A percentile compares a stretch with the other conserved stretches of the same genome.
Evolutionary conservation across 345 rosid species (phyloP).

Genomic region (Hypericum androsaemum): DNA sequence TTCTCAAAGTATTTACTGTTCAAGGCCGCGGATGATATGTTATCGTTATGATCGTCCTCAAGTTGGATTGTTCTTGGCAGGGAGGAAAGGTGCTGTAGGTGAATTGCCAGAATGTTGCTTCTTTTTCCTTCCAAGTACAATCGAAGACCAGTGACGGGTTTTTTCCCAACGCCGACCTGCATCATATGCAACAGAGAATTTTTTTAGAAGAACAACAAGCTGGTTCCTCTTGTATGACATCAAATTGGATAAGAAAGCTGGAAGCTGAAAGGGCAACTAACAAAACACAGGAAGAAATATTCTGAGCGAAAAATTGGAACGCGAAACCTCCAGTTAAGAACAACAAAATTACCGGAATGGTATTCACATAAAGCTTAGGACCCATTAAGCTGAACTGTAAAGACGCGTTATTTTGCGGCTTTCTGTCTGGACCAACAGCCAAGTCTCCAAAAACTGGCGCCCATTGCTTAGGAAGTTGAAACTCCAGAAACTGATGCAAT

Average conservation of each 20-base stretch:
- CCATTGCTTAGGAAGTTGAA: slow-evolving; percentile 5
- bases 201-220: no score
- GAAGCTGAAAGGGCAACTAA: no score
- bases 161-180: slow-evolving; percentile 4
- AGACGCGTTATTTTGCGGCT: slow-evolving; percentile 5
- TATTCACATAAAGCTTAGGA: slow-evolving; percentile 8
- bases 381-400: slow-evolving; percentile 10
- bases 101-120: slow-evolving; percentile 9
- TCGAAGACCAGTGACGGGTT: slow-evolving; percentile 6
- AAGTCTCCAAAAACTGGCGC: slow-evolving; percentile 6
- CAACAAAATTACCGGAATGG: slow-evolving; percentile 2
- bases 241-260: no score
- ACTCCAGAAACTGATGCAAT: slow-evolving; percentile 8
- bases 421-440: slow-evolving; percentile 2
- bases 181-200: no score
- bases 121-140: slow-evolving; percentile 7
- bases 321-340: no score
- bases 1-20: slow-evolving; percentile 5
- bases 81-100: slow-evolving; percentile 7
- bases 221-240: no score
- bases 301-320: no score
- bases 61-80: slow-evolving; percentile 7
- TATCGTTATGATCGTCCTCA: neutral
- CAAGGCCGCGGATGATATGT: neutral
- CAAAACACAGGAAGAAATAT: no score